Evolutionary conservation across 1,284 basidiomycete species (phyloP), one percentile per base, ranked within the genome.

Genomic region (Phellinidium pouzarii): DNA sequence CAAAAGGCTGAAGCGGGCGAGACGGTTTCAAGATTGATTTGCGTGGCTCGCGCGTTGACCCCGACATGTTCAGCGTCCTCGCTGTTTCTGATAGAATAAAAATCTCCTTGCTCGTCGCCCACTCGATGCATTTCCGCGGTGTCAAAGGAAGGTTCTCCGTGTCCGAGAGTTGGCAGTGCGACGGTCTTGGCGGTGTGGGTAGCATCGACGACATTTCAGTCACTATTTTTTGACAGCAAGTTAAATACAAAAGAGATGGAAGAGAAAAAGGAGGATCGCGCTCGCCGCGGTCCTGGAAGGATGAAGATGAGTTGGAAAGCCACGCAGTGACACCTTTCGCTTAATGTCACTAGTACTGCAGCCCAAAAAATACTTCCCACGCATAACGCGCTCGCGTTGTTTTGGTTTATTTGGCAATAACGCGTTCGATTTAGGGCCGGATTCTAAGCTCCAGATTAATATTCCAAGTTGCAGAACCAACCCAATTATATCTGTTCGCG

Each of bases 1-100:
- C 57, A 34, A 72, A 63, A 4, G 76, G 68, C 27, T 77, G 62
- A 38, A 52, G 60, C 25, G 59, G 64, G 55, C 59, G 59, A 17
- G 63, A 59, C 5, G 68, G 65, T 56, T 74, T 77, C 66, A 87
- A 71, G 56, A 86, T 88, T 7, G 85, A 82, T 58, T 77, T 82
- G 11, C 69, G 58, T 2, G 53, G 70, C 73, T 8, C 67, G 55
- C 11, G 66, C 60, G 50, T 65, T 59, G 54, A 68, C 66, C 5
- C 48, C 20, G 47, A 27, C 42, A 47, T 26, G 37, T 49, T 45
- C 40, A 41, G 7, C 26, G 41, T 8, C 19, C 44, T 22, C 44
- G 44, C 40, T 42, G 41, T 31, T 38, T 48, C 31, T 34, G 57
- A 48, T 17, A 49, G 53, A 19, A n/a, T 53, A 23, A 43, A 44